Conservation (phyloP, 163 green algal genomes). For the Prototheca stagnorum region DNA sequence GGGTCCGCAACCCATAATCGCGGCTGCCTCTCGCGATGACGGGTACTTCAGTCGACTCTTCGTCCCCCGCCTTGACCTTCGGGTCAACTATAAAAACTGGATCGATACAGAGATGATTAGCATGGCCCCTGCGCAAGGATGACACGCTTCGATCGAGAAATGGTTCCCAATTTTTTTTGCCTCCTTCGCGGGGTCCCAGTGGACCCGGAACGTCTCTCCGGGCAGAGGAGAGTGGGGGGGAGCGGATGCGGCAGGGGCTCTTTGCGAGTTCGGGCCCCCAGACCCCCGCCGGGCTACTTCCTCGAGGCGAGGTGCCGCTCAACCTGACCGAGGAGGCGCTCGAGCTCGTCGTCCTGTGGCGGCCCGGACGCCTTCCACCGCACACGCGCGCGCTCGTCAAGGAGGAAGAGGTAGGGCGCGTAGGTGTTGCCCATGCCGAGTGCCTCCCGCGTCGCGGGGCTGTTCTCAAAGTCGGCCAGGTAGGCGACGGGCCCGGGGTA, state of each 20-base stretch:
- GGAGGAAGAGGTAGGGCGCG: too few species aligned
- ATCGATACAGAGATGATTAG: slow-evolving; percentile 97
- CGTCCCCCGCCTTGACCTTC: neutral
- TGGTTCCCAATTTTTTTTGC: slow-evolving; percentile 42
- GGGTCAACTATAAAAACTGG: slow-evolving; percentile 43
- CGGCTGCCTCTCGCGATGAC: too few species aligned
- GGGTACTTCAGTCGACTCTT: neutral
- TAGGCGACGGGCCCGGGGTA: neutral
- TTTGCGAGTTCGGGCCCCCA: too few species aligned
- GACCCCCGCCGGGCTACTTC: too few species aligned
- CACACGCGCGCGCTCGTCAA: neutral
- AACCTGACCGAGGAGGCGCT: neutral
- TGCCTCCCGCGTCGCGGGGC: too few species aligned
- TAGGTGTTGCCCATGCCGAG: too few species aligned
- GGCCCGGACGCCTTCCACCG: neutral
- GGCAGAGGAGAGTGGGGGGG: too few species aligned
- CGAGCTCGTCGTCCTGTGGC: neutral
- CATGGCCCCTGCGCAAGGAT: slow-evolving; percentile 98
- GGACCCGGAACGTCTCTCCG: too few species aligned
- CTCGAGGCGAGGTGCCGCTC: too few species aligned
- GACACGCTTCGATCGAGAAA: slow-evolving; percentile 78
- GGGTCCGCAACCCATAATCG: slow-evolving; percentile 1
- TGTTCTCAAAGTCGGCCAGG: slow-evolving; percentile 1
- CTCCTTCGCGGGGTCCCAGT: too few species aligned
- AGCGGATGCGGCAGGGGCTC: too few species aligned